Base-by-base conservation (phyloP, 108 stramenopile species). In the Epithemia pelagica region DNA sequence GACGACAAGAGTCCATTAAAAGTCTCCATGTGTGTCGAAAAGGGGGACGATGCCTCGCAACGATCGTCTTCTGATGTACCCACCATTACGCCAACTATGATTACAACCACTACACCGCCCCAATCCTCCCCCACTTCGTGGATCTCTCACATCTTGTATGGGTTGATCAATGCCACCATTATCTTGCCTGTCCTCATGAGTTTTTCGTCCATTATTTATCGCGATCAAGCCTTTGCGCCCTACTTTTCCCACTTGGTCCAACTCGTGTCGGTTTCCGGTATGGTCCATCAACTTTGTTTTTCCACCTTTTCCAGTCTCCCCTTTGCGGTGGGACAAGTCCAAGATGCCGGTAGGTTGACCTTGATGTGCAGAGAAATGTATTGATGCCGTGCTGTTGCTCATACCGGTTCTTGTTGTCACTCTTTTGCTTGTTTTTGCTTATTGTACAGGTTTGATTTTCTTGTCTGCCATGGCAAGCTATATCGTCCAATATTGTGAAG, bases 311-410 rank as follows among this genome's bases (percentile, higher is more conserved):
- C 82, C 58, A 76, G 85, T 8, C 71, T 98, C 21, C 91, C 94
- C 23, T 98, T 96, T 72, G 96, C 96, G 5, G 92, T 97, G 24
- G 96, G 98, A 21, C 89, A 90, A 65, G 97, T 98, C 0, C 97
- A 98, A 77, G 98, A 99, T 77, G 98, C 98, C 10, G 96, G 37
- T 46, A 46, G 15, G 37, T 46, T 46, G 37, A 10, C 37, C 5
- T 46, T n/a, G n/a, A n/a, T n/a, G n/a, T n/a, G n/a, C n/a, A n/a
- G n/a, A n/a, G n/a, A n/a, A n/a, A n/a, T n/a, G n/a, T n/a, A n/a
- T n/a, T n/a, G n/a, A n/a, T n/a, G n/a, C n/a, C n/a, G n/a, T n/a
- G n/a, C n/a, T n/a, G n/a, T n/a, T n/a, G n/a, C n/a, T n/a, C n/a
- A n/a, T n/a, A n/a, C n/a, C n/a, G n/a, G n/a, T n/a, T n/a, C n/a